Percentiles rank a stretch among this genome's conserved stretches.
phyloP scores from a whole-genome alignment of 2,329 filamentous ascomycete genomes.

The Penicillium sp. region DNA sequence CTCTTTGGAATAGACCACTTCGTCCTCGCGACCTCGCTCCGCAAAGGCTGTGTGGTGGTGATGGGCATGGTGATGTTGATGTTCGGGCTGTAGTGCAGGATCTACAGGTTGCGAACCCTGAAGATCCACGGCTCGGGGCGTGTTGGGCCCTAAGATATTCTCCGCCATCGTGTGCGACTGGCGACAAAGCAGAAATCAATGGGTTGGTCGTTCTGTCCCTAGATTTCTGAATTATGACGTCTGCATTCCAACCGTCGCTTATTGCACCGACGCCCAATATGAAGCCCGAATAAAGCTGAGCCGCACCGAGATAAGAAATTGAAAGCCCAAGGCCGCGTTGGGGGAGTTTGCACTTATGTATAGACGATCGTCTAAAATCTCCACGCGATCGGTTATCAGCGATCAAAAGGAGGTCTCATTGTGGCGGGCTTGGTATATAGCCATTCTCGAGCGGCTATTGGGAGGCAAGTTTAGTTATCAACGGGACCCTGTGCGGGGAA shows the following conservation, averaged over 20 bases:
- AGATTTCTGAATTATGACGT: too few species aligned
- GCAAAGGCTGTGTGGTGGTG: conserved; percentile 37
- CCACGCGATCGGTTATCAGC: conserved; percentile 6
- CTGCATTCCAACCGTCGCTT: too few species aligned
- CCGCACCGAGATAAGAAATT: too few species aligned
- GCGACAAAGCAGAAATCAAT: too few species aligned
- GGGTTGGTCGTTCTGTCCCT: too few species aligned
- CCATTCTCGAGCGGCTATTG: conserved; percentile 7
- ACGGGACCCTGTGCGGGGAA: conserved; percentile 4
- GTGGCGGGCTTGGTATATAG: conserved; percentile 7
- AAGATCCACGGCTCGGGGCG: neutral
- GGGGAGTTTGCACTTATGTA: too few species aligned
- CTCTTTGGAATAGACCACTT: conserved; percentile 47
- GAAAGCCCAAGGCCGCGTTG: too few species aligned
- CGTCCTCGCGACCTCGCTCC: conserved; percentile 36
- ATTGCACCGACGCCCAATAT: too few species aligned
- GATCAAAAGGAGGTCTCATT: conserved; percentile 1
- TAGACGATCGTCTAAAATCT: too few species aligned
- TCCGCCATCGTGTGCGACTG: too few species aligned
- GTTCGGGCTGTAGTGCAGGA: conserved; percentile 33
- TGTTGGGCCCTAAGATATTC: too few species aligned
- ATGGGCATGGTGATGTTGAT: conserved; percentile 39
- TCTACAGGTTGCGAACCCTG: conserved; percentile 9
- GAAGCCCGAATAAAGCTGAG: too few species aligned
- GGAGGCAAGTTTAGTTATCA: conserved; percentile 4